Evolutionary conservation across 495 filamentous ascomycete species (phyloP).

Genomic region (Cetradonia linearis): DNA sequence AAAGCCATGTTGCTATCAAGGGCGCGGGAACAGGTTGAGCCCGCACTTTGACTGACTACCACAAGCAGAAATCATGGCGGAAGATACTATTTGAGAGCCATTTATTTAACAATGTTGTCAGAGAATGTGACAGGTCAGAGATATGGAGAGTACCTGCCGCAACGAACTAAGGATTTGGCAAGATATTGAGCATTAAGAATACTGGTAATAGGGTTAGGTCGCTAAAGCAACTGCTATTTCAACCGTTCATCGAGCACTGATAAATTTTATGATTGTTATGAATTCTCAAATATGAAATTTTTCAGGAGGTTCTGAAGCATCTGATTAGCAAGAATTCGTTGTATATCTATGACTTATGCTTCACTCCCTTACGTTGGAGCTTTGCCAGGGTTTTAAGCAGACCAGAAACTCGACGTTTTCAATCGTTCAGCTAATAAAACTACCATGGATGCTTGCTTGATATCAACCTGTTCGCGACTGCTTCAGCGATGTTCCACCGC

Average conservation of each 20-base stretch:
- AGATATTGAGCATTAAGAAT: too few species aligned
- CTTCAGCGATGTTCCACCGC: constrained; percentile 12
- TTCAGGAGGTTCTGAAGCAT: too few species aligned
- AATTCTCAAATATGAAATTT: too few species aligned
- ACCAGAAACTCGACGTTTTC: neutral
- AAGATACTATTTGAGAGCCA: neutral
- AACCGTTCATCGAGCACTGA: too few species aligned
- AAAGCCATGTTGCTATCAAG: neutral
- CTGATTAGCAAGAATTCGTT: too few species aligned
- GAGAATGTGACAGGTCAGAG: too few species aligned
- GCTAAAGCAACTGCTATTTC: too few species aligned
- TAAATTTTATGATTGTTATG: too few species aligned
- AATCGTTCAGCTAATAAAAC: neutral
- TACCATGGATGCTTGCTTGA: constrained; percentile 12
- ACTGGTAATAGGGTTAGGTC: too few species aligned
- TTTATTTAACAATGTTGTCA: neutral
- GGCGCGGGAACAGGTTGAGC: neutral
- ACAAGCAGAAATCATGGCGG: neutral
- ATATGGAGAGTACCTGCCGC: too few species aligned
- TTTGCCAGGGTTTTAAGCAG: neutral
- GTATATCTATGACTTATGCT: too few species aligned
- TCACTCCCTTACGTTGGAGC: neutral
- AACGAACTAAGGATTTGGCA: too few species aligned
- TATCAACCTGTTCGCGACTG: constrained; percentile 10
- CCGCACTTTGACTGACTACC: neutral